Percentiles rank a stretch among this genome's conserved stretches.
phyloP scores from a whole-genome alignment of 441 rosid genomes.

The Corymbia citriodora region DNA sequence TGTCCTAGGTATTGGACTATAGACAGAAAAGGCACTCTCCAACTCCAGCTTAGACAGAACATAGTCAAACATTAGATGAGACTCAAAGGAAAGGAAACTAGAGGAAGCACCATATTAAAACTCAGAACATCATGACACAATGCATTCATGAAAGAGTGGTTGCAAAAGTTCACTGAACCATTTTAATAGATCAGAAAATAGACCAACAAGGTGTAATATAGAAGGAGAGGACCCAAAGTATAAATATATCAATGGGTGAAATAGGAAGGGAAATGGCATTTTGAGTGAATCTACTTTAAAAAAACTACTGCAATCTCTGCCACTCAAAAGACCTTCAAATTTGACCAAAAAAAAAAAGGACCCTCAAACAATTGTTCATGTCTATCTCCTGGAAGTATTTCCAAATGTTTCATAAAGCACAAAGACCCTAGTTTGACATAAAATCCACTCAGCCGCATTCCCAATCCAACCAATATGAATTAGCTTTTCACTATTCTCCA shows the following conservation, averaged over 20 bases:
- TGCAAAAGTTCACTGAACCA: neutral
- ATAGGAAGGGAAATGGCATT: neutral
- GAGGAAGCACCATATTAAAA: neutral
- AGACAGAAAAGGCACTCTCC: neutral
- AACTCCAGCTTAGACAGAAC: neutral
- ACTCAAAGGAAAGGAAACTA: neutral
- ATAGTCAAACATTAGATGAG: neutral
- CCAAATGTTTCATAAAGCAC: neutral
- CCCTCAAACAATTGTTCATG: neutral
- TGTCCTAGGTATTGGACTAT: neutral
- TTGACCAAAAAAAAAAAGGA: too few relatives aligned
- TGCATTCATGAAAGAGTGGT: neutral
- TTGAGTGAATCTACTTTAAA: neutral
- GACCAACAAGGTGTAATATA: neutral
- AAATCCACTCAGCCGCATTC: neutral
- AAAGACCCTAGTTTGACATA: neutral
- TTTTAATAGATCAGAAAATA: neutral
- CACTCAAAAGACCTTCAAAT: neutral
- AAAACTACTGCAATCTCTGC: neutral
- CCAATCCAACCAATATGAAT: neutral
- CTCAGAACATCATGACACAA: neutral
- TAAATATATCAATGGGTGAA: neutral
- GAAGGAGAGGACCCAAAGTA: neutral
- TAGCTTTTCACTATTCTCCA: neutral
- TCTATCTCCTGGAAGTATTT: neutral